Conservation (phyloP, 2,329 filamentous ascomycete genomes). For the Shiraia bambusicola region DNA sequence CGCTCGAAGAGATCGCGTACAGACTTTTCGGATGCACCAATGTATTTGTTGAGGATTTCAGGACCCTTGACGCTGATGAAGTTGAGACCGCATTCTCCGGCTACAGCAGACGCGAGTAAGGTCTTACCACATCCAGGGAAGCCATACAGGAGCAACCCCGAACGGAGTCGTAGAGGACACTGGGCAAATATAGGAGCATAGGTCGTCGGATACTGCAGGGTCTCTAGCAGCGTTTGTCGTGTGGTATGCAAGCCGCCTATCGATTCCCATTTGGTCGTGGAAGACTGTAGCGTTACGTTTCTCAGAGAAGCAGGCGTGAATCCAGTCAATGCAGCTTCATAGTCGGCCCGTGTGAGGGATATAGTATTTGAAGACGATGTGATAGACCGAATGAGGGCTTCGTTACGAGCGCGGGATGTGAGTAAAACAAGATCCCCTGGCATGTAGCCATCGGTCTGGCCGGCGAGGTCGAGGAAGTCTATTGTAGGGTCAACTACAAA, state of each 20-base stretch:
- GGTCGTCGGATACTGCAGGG: constrained; percentile 93
- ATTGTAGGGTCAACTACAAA: constrained; percentile 75
- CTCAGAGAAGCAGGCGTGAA: constrained; percentile 94
- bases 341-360: constrained; percentile 71
- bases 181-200: constrained; percentile 97
- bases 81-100: constrained; percentile 94
- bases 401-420: constrained; percentile 83
- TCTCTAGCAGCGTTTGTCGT: constrained; percentile 88
- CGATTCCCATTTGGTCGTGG: constrained; percentile 85
- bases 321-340: constrained; percentile 79
- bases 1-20: constrained; percentile 94
- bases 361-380: constrained; percentile 50
- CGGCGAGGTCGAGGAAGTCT: constrained; percentile 89
- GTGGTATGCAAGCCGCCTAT: constrained; percentile 89
- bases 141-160: constrained; percentile 88
- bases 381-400: constrained; percentile 86
- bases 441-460: constrained; percentile 97
- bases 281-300: constrained; percentile 91
- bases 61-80: constrained; percentile 98
- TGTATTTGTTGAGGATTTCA: constrained; percentile 98
- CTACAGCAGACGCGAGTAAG: constrained; percentile 91
- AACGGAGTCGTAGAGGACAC: constrained; percentile 90
- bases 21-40: constrained; percentile 93
- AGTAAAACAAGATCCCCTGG: constrained; percentile 87
- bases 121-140: constrained; percentile 97